Conservation (phyloP, 2,329 filamentous ascomycete species). For the Arthrobotrys musiformis region DNA sequence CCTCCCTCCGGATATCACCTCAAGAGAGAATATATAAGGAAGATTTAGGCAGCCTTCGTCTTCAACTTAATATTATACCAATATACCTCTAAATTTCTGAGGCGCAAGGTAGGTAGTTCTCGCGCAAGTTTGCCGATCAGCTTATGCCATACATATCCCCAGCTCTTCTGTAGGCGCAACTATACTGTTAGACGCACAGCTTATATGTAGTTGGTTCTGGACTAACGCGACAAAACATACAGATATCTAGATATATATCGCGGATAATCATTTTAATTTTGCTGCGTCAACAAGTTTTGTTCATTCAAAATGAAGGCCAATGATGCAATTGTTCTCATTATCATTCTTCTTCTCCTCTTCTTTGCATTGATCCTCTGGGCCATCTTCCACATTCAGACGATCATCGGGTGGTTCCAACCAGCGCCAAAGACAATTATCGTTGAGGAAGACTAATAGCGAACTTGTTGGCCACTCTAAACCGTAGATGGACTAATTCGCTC, state of each 20-base stretch:
- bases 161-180: too few relatives aligned
- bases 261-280: too few relatives aligned
- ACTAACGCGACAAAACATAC: not conserved
- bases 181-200: too few relatives aligned
- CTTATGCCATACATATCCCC: too few relatives aligned
- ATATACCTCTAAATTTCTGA: too few relatives aligned
- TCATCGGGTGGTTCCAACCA: constrained; percentile 51
- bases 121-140: too few relatives aligned
- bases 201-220: too few relatives aligned
- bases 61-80: too few relatives aligned
- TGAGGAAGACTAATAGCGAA: constrained; percentile 28
- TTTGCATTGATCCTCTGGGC: constrained; percentile 51
- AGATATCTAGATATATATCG: not conserved
- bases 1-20: too few relatives aligned
- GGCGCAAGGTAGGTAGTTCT: too few relatives aligned
- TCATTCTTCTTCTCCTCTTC: constrained; percentile 54
- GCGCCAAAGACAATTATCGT: constrained; percentile 36
- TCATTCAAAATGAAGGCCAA: constrained; percentile 47
- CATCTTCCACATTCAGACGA: constrained; percentile 50
- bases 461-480: not conserved
- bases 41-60: too few relatives aligned
- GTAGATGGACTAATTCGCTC: not conserved
- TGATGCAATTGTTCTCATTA: constrained; percentile 56
- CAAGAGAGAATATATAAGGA: too few relatives aligned
- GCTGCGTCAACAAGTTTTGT: not conserved